Base-by-base conservation (phyloP, 306 rosid species). In the Begonia masoniana region DNA sequence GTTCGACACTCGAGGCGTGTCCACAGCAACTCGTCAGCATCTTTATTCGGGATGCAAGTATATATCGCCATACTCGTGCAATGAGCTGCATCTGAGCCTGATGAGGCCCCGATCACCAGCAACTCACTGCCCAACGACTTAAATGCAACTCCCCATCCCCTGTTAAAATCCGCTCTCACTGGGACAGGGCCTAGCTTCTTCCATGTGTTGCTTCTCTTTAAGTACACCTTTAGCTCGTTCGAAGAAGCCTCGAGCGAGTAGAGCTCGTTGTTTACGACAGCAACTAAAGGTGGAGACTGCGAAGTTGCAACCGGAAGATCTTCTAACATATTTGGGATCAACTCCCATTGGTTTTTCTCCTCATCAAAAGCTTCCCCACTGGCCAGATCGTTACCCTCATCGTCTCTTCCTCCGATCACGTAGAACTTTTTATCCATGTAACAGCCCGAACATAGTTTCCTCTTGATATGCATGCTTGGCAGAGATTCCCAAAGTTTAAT, bases 71-170 rank as follows among this genome's bases (percentile, higher is more conserved):
- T 55, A 12, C 74, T 66, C 73, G 73, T 54, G 15, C 53, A 68
- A 16, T 71, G 62, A 52, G 31, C 74, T 1, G 57, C 55, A 11
- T 36, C 23, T 0, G 71, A 54, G 9, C 70, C 68, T 0, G 61
- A 43, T 6, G 79, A 71, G 56, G 94, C 74, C 5, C 92, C 91
- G 12, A 85, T 73, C 21, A 83, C 85, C 58, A 87, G 78, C 13
- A 87, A 70, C 74, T 87, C 91, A 15, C 76, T 68, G 1, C 94
- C 94, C 1, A 87, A 76, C 1, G 91, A 81, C 52, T 87, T 87
- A 41, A 87, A 87, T 2, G 91, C 96, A 9, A 87, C 78, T 26
- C 96, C 96, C 94, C 94, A 83, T 24, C 96, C 96, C 10, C 78
- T 15, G 23, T 58, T 67, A 13, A 56, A 70, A 61, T 79, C 85